A percentile compares a stretch with the other conserved stretches of the same genome.
phyloP scores from a whole-genome alignment of 176 grass and related monocot species.

The Cocos nucifera region DNA sequence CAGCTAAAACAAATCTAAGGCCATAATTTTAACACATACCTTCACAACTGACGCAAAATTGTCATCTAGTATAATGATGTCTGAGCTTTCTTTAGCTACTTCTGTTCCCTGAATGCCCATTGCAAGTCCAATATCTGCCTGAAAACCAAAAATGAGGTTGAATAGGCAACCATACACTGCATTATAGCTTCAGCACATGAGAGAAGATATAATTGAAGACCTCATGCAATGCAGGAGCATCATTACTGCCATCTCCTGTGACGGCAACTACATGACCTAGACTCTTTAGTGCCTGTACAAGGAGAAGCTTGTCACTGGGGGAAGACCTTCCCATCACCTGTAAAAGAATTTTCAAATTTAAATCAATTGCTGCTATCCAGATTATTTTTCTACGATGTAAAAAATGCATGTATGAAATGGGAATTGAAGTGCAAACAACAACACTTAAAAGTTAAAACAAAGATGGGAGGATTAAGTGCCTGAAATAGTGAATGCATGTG shows the following conservation, averaged over 20 bases:
- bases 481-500: no score
- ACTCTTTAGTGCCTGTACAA: constrained; percentile 68
- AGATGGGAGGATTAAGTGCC: no score
- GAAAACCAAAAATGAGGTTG: constrained; percentile 21
- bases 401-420: no score
- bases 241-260: constrained; percentile 95
- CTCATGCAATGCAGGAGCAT: constrained; percentile 91
- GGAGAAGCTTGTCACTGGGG: constrained; percentile 86
- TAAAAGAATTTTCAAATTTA: background rate
- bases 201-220: constrained; percentile 24
- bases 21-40: constrained; percentile 21
- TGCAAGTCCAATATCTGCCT: constrained; percentile 95
- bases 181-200: background rate
- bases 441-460: no score
- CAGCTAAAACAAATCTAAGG: no score
- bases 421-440: no score
- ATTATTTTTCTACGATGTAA: background rate
- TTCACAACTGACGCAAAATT: constrained; percentile 92
- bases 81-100: constrained; percentile 98
- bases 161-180: background rate
- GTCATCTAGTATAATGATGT: constrained; percentile 98
- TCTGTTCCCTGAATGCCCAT: constrained; percentile 99
- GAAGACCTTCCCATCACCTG: constrained; percentile 97
- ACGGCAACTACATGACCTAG: constrained; percentile 83
- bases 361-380: background rate